Base-by-base conservation (phyloP, 2,329 filamentous ascomycete genomes). In the Cyphellophora europaea region DNA sequence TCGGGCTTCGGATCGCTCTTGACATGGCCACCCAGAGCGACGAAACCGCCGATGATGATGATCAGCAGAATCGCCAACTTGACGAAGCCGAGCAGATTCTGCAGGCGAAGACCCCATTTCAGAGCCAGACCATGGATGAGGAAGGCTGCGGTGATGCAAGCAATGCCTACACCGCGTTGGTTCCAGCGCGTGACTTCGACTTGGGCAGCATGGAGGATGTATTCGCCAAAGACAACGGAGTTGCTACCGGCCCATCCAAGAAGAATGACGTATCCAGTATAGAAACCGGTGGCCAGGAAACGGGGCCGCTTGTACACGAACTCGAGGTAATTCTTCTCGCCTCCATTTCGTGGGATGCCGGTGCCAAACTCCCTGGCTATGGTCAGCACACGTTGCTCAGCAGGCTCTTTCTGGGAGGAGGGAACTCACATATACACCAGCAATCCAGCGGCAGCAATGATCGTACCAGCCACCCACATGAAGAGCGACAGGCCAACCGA, bases 291-390 rank as follows among this genome's bases (percentile, higher is more conserved):
- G 3, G 62, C 67, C 5, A 71, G 55, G 53, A 68, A 73, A 37
- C 57, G 62, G 17, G 71, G 71, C 13, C 58, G 62, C 30, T 54
- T 58, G 48, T 66, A 72, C 21, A 71, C 66, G 23, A 68, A 65
- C 52, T 72, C 68, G 27, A 72, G 61, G 47, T 72, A 72, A 29
- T 71, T 66, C 36, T 67, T 65, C 45, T 71, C 69, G 12, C 69
- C 67, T 21, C 69, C 69, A 15, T 58, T 63, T 16, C 55, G 50
- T 3, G 66, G 65, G 6, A 69, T 58, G 12, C 59, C 62, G 3
- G 57, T 62, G 19, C 64, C 65, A 11, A 69, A 57, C 33, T 69
- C 63, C n/a, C n/a, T n/a, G n/a, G n/a, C n/a, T n/a, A n/a, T n/a
- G n/a, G n/a, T n/a, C n/a, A n/a, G n/a, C n/a, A n/a, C n/a, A n/a